A percentile compares a stretch with the other conserved stretches of the same genome.
Evolutionary conservation across 352 stramenopile species (phyloP).

Genomic region (Phytophthora europaea): DNA sequence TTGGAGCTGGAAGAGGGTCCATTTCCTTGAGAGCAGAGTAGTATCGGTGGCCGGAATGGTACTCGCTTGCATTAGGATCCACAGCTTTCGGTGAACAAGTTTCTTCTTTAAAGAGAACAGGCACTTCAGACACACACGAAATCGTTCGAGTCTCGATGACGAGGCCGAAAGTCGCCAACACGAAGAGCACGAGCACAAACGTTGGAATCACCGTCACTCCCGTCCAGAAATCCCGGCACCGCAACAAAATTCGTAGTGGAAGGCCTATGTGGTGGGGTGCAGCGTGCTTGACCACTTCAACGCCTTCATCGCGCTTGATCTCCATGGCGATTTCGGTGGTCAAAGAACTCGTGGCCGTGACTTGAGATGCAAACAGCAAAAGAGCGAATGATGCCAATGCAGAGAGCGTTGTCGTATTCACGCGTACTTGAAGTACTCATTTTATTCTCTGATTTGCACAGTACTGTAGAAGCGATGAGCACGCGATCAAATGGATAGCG

Average conservation of each 20-base stretch:
- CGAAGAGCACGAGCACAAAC: not conserved
- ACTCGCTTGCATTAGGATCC: conserved; percentile 12
- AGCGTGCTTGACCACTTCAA: conserved; percentile 1
- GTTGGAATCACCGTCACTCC: not conserved
- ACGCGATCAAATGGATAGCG: not conserved
- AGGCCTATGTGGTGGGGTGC: conserved; percentile 4
- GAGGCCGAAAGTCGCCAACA: not conserved
- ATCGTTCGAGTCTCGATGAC: not conserved
- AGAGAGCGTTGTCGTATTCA: not conserved
- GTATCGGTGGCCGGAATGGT: conserved; percentile 33
- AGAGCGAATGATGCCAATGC: not conserved
- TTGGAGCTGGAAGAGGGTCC: conserved; percentile 11
- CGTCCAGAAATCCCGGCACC: not conserved
- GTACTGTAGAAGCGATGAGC: not conserved
- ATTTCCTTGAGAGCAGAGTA: conserved; percentile 27
- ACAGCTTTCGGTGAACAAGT: conserved; percentile 12
- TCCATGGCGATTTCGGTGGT: conserved; percentile 6
- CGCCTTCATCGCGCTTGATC: conserved; percentile 20
- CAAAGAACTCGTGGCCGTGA: not conserved
- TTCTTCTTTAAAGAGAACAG: conserved; percentile 13
- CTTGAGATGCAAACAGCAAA: conserved; percentile 6
- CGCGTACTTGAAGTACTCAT: not conserved
- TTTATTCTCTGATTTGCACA: not conserved
- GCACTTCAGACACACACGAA: not conserved
- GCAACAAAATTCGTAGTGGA: not conserved